Conservation (phyloP, 139 green algal genomes). For the Astrephomene gubernaculifera region DNA sequence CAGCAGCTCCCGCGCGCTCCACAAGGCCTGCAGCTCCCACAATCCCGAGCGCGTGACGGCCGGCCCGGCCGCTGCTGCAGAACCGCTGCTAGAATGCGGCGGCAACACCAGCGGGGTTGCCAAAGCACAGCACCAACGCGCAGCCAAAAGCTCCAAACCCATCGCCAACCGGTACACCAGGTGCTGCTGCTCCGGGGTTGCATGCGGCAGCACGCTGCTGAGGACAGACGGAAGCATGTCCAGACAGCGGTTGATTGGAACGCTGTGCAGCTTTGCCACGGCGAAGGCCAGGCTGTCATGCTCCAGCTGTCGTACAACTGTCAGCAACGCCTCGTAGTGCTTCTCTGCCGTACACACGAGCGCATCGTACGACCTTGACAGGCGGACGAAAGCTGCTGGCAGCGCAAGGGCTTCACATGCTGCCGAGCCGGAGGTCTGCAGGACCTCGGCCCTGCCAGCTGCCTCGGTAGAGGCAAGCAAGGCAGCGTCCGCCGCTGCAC, state of each 20-base stretch:
- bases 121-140: not conserved
- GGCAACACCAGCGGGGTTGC: not conserved
- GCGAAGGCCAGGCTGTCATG: slow-evolving; percentile 18
- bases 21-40: not conserved
- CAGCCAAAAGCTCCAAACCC: not conserved
- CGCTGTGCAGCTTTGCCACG: not conserved
- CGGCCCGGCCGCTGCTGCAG: not conserved
- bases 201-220: not conserved
- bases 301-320: not conserved
- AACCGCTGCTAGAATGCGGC: not conserved
- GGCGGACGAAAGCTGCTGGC: not conserved
- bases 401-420: slow-evolving; percentile 9
- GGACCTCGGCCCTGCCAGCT: not conserved
- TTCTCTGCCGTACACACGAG: not conserved
- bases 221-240: not conserved
- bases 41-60: not conserved
- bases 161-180: not conserved
- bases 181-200: not conserved
- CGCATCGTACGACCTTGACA: not conserved
- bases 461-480: not conserved
- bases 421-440: not conserved
- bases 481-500: not conserved
- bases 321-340: not conserved
- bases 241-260: not conserved
- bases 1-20: not conserved